phyloP scores from a whole-genome alignment of 2,329 filamentous ascomycete genomes.

The Albophoma yamanashiensis region DNA sequence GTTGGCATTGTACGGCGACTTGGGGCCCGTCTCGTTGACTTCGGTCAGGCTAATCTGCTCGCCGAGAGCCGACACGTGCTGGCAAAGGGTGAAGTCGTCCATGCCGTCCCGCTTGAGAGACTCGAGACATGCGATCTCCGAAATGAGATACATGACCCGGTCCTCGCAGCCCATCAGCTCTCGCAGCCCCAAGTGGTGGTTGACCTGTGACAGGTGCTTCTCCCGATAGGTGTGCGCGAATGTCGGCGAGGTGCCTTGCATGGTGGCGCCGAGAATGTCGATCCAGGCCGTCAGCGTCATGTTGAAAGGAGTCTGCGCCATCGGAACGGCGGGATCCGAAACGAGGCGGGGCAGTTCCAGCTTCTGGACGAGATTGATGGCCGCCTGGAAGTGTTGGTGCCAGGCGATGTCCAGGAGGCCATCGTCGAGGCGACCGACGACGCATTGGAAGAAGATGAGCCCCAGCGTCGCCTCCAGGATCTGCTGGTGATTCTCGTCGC shows the following conservation, averaged over 20 bases:
- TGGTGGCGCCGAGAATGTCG: constrained; percentile 89
- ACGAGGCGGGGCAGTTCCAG: constrained; percentile 67
- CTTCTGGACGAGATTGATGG: constrained; percentile 72
- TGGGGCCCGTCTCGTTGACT: constrained; percentile 45
- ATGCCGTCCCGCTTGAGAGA: constrained; percentile 74
- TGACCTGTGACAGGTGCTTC: constrained; percentile 66
- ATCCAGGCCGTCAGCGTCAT: constrained; percentile 95
- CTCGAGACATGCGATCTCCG: constrained; percentile 92
- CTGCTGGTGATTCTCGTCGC: constrained; percentile 72
- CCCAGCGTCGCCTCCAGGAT: constrained; percentile 88
- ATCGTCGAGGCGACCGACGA: constrained; percentile 79
- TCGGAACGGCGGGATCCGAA: constrained; percentile 42
- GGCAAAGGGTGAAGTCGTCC: constrained; percentile 77
- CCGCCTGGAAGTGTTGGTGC: constrained; percentile 95
- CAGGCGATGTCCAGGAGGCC: constrained; percentile 84
- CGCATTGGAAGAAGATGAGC: constrained; percentile 94
- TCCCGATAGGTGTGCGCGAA: constrained; percentile 95
- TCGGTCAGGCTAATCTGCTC: constrained; percentile 80
- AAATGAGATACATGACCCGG: constrained; percentile 94
- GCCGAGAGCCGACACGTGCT: constrained; percentile 80
- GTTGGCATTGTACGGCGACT: constrained; percentile 53
- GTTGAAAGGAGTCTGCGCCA: constrained; percentile 68
- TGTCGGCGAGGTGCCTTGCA: constrained; percentile 73
- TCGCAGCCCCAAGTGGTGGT: constrained; percentile 60
- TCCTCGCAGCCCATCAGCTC: constrained; percentile 98